These are phyloP conservation scores for Aquanectria penicillioides DNA, from an alignment of 2,329 filamentous ascomycete species.

Conservation along the genomic window DNA sequence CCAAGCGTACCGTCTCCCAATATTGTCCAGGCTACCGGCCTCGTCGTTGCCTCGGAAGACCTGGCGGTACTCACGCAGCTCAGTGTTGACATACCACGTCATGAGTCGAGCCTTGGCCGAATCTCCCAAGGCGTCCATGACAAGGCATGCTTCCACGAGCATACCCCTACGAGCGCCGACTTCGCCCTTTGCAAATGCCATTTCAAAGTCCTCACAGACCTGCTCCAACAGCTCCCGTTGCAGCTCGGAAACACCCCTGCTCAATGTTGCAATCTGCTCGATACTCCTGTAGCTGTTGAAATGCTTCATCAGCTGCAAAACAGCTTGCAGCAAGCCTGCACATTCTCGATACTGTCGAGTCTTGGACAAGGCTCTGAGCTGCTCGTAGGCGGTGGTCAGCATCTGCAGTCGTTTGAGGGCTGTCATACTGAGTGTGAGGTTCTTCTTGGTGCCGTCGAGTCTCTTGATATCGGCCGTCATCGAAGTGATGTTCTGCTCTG, in stretches of 20 bases:
- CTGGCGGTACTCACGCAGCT: slow-evolving; percentile 92
- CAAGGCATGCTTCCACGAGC: slow-evolving; percentile 87
- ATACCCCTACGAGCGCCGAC: slow-evolving; percentile 74
- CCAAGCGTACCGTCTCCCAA: slow-evolving; percentile 94
- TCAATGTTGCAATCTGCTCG: slow-evolving; percentile 94
- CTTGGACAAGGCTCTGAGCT: slow-evolving; percentile 84
- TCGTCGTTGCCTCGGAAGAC: slow-evolving; percentile 97
- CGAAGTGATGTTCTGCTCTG: slow-evolving; percentile 93
- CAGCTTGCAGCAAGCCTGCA: slow-evolving; percentile 90
- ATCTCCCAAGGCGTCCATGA: slow-evolving; percentile 95
- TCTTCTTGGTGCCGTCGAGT: slow-evolving; percentile 94
- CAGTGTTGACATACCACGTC: slow-evolving; percentile 98
- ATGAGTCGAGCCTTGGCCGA: slow-evolving; percentile 83
- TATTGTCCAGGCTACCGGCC: slow-evolving; percentile 95
- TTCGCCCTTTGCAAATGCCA: slow-evolving; percentile 91
- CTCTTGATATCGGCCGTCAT: slow-evolving; percentile 99
- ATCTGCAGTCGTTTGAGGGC: slow-evolving; percentile 97
- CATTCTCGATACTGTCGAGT: slow-evolving; percentile 94
- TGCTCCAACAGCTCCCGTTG: slow-evolving; percentile 94
- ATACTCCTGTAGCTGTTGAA: slow-evolving; percentile 99
- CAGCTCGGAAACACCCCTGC: slow-evolving; percentile 90
- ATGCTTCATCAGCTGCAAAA: slow-evolving; percentile 96
- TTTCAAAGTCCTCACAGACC: slow-evolving; percentile 98
- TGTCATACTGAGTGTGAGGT: slow-evolving; percentile 97
- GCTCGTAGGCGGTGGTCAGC: slow-evolving; percentile 98